These are phyloP conservation scores for Alternaria arbusti DNA, from an alignment of 2,329 filamentous ascomycete genomes.

Conservation along the genomic window DNA sequence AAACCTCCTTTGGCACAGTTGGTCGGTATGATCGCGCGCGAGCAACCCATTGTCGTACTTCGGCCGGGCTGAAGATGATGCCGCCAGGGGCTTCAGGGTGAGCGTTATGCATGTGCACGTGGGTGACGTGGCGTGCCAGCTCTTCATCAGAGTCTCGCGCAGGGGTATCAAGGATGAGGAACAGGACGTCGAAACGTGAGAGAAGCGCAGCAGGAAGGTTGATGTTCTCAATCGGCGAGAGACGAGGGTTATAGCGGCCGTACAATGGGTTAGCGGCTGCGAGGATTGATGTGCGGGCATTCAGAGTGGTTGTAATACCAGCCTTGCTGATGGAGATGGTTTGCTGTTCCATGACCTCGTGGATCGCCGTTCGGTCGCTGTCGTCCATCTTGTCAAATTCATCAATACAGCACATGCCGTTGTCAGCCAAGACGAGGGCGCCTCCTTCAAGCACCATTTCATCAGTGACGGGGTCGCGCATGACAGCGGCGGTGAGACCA, in stretches of 20 bases:
- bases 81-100: slow-evolving; percentile 75
- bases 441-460: slow-evolving; percentile 85
- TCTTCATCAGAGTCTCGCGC: slow-evolving; percentile 89
- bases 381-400: slow-evolving; percentile 93
- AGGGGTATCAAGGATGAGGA: slow-evolving; percentile 94
- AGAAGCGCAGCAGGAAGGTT: slow-evolving; percentile 97
- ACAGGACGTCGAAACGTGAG: slow-evolving; percentile 96
- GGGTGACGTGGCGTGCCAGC: slow-evolving; percentile 91
- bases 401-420: slow-evolving; percentile 85
- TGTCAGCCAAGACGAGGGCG: slow-evolving; percentile 79
- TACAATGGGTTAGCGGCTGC: slow-evolving; percentile 97
- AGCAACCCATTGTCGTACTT: slow-evolving; percentile 95
- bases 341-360: slow-evolving; percentile 90
- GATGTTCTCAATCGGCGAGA: slow-evolving; percentile 98
- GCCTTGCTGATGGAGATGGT: slow-evolving; percentile 89
- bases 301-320: slow-evolving; percentile 94
- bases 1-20: slow-evolving; percentile 80
- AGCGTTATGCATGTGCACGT: slow-evolving; percentile 95
- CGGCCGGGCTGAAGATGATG: slow-evolving; percentile 87
- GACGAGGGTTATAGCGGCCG: slow-evolving; percentile 95
- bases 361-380: slow-evolving; percentile 79
- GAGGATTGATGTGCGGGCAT: slow-evolving; percentile 93
- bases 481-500: slow-evolving; percentile 81
- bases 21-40: slow-evolving; percentile 90
- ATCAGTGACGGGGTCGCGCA: slow-evolving; percentile 82